Evolutionary conservation across 257 asterid species (phyloP), one percentile per base, ranked within the genome.

Genomic region (Eustoma russellianum): DNA sequence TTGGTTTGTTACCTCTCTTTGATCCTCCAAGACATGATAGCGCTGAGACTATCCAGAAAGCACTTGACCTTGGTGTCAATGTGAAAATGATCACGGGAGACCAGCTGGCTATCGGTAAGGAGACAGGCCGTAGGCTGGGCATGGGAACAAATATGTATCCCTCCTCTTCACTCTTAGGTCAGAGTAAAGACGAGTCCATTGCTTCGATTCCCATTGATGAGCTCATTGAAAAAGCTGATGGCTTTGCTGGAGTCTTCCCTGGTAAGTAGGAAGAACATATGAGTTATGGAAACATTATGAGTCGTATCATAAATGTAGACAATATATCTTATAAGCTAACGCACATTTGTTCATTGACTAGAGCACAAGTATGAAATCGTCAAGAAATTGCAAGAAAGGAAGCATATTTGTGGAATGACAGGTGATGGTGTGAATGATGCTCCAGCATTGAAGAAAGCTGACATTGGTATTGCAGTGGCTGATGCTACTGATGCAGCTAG

Each of bases 81-180:
- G 95, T 88, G 10, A 88, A 88, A 80, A 88, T 88, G 97, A 85
- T 88, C 70, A 85, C 97, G 0, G 95, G 97, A 33, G 97, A 88
- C 56, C 95, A 88, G 71, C 78, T 88, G 1, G 95, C 97, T 61
- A 88, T 88, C 5, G 97, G 94, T 3, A 88, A 82, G 57, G 97
- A 88, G 60, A 88, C 97, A 0, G 97, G 94, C 0, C 92, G 97
- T 0, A 74, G 97, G 65, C 83, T 88, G 2, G 95, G 97, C 3
- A 88, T 85, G 97, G 97, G 97, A 2, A 88, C 97, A 43, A 88
- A 88, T 74, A 85, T 88, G 97, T 88, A 88, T 54, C 97, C 95
- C 16, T 88, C 97, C 64, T 88, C 97, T 5, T 62, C 91, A 24
- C 95, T 88, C 53, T 86, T 88, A 4, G 97, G 95, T 59, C 91